Base-by-base conservation (phyloP, 306 rosid species). In the Corylus avellana region DNA sequence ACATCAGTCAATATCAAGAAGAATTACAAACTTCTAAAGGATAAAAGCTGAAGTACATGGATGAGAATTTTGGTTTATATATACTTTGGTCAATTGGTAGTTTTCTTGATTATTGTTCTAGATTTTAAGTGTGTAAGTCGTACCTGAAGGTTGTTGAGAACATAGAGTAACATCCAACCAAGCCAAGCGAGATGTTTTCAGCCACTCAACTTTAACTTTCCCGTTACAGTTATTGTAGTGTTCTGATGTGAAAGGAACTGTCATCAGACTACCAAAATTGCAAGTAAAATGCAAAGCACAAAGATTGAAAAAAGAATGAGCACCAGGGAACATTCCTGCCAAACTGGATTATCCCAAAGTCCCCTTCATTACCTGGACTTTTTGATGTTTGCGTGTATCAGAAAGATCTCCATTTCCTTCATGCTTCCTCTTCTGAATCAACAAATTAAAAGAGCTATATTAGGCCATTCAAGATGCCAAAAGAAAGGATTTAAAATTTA, bases 401-500 rank as follows among this genome's bases (percentile, higher is more conserved):
- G 70, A 50, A 16, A 55, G 57, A 83, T 76, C 70, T 69, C 80
- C 86, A 71, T 46, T 49, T 11, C 62, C 69, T 74, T 50, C 68
- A 32, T 75, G 48, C 80, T 74, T 75, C 61, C 80, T 78, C 79
- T 83, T 83, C 83, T 74, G 73, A 53, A 68, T 5, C 20, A 69
- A 27, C 76, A 66, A 42, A 47, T 32, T 8, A 5, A 37, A 22
- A 37, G 20, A 46, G 42, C 46, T 4, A 63, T 32, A 54, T 63
- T 5, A 63, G 44, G 42, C 9, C 1, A 63, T 32, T 32, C 13
- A 35, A 63, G 9, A 12, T 7, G 44, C 14, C 32, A 27, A 14
- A 63, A 63, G 9, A 62, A 62, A 12, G 18, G 2, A 13, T 4
- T 62, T 29, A 62, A 62, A 11, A 29, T 62, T 62, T 29, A 62